Conservation (phyloP, 805 yeast species). For the Spathaspora gorwiae region DNA sequence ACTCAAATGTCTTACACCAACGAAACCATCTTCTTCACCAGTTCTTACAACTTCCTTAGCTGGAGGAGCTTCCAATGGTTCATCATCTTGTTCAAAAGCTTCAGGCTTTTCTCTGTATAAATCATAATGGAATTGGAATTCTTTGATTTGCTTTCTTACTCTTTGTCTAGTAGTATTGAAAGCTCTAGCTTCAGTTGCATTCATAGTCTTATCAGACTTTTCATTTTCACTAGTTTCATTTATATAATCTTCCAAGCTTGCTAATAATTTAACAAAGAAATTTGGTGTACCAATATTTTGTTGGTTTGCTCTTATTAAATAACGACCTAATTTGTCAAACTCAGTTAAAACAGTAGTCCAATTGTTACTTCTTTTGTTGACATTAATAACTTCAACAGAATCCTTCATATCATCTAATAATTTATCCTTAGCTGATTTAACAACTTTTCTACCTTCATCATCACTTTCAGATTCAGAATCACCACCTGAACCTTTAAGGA, state of each 20-base stretch:
- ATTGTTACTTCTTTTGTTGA: constrained; percentile 63
- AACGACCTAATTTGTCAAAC: constrained; percentile 72
- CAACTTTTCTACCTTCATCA: constrained; percentile 76
- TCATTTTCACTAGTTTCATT: constrained; percentile 44
- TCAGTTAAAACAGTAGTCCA: constrained; percentile 75
- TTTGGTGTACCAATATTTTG: constrained; percentile 73
- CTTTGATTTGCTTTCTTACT: constrained; percentile 73
- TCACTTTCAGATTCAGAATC: constrained; percentile 47
- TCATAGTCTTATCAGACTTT: constrained; percentile 64
- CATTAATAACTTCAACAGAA: constrained; percentile 62
- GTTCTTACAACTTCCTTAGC: constrained; percentile 28
- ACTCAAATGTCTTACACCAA: constrained; percentile 34
- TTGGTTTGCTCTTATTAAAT: constrained; percentile 65
- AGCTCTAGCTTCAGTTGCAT: constrained; percentile 79
- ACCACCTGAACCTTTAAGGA: constrained; percentile 36
- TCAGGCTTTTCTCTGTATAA: constrained; percentile 68
- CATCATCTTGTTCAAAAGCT: constrained; percentile 55
- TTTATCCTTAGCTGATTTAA: constrained; percentile 91
- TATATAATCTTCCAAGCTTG: constrained; percentile 67
- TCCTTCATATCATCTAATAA: constrained; percentile 79
- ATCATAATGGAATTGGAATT: constrained; percentile 55
- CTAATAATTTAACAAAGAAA: constrained; percentile 62
- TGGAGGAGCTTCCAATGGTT: constrained; percentile 14
- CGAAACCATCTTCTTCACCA: constrained; percentile 34
- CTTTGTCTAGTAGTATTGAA: constrained; percentile 86